phyloP scores from a whole-genome alignment of 106 monocot species.

The Dactylorhiza incarnata region DNA sequence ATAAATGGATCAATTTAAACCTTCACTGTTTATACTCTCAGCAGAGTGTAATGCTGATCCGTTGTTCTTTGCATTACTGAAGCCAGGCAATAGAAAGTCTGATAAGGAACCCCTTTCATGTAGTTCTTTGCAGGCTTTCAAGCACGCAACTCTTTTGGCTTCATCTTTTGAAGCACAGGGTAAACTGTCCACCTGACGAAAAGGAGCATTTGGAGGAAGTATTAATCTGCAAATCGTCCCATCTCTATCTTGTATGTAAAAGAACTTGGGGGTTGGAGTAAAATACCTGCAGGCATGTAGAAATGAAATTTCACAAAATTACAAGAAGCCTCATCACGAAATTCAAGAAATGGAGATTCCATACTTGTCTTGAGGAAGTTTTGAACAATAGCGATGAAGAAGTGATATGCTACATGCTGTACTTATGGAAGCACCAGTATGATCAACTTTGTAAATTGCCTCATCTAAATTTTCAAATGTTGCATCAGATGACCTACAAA shows the following conservation, averaged over 20 bases:
- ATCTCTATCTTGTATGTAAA: conserved; percentile 44
- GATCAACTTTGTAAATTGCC: conserved; percentile 47
- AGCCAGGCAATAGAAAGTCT: conserved; percentile 76
- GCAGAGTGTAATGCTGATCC: conserved; percentile 12
- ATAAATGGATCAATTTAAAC: conserved; percentile 19
- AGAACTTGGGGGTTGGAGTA: conserved; percentile 61
- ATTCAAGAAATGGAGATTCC: background rate
- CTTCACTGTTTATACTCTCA: conserved; percentile 22
- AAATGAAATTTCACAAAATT: background rate
- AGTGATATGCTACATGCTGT: conserved; percentile 85
- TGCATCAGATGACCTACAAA: conserved; percentile 45
- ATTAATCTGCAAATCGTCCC: conserved; percentile 67
- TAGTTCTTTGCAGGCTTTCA: conserved; percentile 71
- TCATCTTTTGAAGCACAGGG: conserved; percentile 75
- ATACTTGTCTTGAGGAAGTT: conserved; percentile 78
- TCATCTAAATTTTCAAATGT: conserved; percentile 69
- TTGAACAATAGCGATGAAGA: conserved; percentile 74
- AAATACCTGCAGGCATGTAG: conserved; percentile 50
- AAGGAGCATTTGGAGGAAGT: conserved; percentile 88
- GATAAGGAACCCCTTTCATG: conserved; percentile 68
- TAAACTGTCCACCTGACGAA: conserved; percentile 65
- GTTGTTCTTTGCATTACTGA: conserved; percentile 18
- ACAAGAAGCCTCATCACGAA: background rate
- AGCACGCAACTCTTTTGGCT: conserved; percentile 78
- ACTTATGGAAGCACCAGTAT: conserved; percentile 85